phyloP scores from a whole-genome alignment of 2,329 filamentous ascomycete genomes.

The Diaporthe ampelina region DNA sequence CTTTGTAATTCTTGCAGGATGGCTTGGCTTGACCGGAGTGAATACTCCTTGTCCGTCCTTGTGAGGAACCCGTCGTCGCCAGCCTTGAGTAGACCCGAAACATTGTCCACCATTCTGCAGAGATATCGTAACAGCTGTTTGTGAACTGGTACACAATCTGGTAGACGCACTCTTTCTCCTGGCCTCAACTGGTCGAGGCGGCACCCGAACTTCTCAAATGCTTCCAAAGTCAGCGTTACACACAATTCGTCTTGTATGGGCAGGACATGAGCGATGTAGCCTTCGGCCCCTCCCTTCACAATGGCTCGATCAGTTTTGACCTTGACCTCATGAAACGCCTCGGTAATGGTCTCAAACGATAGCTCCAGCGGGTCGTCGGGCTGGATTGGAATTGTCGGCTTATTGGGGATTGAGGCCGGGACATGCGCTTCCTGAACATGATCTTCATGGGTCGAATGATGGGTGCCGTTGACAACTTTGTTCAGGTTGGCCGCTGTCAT shows the following conservation, averaged over 20 bases:
- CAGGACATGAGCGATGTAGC: constrained; percentile 2
- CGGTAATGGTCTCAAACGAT: constrained; percentile 15
- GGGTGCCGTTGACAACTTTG: no score
- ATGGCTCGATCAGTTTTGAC: constrained; percentile 8
- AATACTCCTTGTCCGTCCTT: no score
- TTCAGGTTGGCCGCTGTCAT: no score
- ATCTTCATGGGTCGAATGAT: no score
- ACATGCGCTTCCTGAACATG: no score
- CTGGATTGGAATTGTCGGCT: no score
- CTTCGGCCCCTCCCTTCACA: constrained; percentile 31
- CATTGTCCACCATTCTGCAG: constrained; percentile 35
- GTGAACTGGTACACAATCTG: constrained; percentile 44
- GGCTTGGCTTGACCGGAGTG: no score
- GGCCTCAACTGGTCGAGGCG: constrained; percentile 35
- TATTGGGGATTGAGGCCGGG: no score
- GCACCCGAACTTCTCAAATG: constrained; percentile 51
- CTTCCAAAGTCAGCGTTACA: constrained; percentile 50
- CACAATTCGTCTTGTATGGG: constrained; percentile 43
- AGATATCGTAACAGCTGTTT: constrained; percentile 49
- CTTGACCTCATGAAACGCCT: constrained; percentile 16
- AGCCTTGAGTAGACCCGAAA: no score
- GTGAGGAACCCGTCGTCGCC: no score
- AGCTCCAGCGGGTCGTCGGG: neutral
- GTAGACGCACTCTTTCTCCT: no score
- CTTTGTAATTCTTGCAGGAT: no score